phyloP scores from a whole-genome alignment of 129 eudicot species.

The Artemisia tridentata region DNA sequence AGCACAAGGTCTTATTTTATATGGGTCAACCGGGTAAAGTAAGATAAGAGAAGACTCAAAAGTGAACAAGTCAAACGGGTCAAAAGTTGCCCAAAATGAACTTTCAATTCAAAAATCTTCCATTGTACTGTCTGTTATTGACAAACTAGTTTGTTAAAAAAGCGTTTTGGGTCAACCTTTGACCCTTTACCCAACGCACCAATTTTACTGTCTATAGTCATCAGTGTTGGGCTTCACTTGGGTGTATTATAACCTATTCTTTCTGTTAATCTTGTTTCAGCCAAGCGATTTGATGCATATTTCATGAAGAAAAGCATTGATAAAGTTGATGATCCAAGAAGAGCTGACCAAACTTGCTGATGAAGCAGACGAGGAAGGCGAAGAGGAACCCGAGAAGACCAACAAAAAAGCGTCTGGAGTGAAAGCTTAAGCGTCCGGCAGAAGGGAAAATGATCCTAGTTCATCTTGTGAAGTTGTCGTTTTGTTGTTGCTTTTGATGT shows the following conservation, averaged over 20 bases:
- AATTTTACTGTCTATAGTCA: neutral
- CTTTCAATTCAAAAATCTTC: neutral
- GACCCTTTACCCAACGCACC: neutral
- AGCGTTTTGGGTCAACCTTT: neutral
- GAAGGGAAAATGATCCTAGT: neutral
- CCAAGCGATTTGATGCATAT: slow-evolving; percentile 55
- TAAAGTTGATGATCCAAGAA: slow-evolving; percentile 91
- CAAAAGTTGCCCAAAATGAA: neutral
- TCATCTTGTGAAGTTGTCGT: neutral
- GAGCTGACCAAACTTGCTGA: slow-evolving; percentile 94
- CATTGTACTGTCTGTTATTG: neutral
- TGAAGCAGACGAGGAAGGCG: slow-evolving; percentile 72
- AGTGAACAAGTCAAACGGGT: neutral
- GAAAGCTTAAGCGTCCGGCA: slow-evolving; percentile 41
- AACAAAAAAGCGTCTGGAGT: slow-evolving; percentile 47
- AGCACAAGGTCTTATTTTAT: neutral
- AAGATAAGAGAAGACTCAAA: neutral
- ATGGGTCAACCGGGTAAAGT: neutral
- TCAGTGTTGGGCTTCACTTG: neutral
- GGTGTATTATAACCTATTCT: neutral
- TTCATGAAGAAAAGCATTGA: slow-evolving; percentile 66
- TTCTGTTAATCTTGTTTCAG: slow-evolving; percentile 33
- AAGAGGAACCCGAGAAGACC: neutral
- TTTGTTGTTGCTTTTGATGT: slow-evolving; percentile 22
- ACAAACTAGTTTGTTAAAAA: neutral